Conservation (phyloP, 371 early-diverging fungal species). For the Mycotypha africana region DNA sequence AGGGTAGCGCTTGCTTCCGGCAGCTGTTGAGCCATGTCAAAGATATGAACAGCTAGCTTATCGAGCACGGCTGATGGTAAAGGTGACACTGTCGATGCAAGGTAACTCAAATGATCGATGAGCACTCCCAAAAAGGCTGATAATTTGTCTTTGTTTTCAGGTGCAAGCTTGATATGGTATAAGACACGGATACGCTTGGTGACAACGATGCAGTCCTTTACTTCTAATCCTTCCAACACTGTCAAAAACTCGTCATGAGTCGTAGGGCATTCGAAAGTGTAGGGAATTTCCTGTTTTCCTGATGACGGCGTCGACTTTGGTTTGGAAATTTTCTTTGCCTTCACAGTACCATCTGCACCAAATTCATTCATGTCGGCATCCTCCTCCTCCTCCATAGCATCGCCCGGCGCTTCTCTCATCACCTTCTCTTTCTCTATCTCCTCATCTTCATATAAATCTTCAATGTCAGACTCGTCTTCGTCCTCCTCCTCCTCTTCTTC, state of each 20-base stretch:
- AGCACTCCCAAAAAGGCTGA: conserved; percentile 53
- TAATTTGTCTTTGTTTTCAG: conserved; percentile 73
- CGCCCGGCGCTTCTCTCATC: too few species aligned
- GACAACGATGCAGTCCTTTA: conserved; percentile 64
- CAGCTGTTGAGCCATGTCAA: conserved; percentile 50
- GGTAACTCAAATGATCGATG: conserved; percentile 63
- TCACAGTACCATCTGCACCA: conserved; percentile 26
- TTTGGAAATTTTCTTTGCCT: conserved; percentile 24
- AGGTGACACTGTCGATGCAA: conserved; percentile 45
- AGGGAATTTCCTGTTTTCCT: conserved; percentile 66
- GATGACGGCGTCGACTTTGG: conserved; percentile 2
- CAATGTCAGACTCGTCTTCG: conserved; percentile 35
- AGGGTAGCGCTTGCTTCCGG: conserved; percentile 38
- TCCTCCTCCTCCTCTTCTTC: conserved; percentile 31
- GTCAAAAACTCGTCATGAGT: conserved; percentile 60
- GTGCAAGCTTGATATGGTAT: conserved; percentile 73
- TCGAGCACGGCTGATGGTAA: conserved; percentile 45
- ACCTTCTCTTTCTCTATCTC: conserved; percentile 17
- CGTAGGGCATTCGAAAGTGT: conserved; percentile 76
- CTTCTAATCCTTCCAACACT: conserved; percentile 38
- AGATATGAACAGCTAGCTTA: conserved; percentile 45
- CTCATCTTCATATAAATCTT: conserved; percentile 44
- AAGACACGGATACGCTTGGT: conserved; percentile 77
- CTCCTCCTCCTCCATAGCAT: conserved; percentile 36
- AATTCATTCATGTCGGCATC: conserved; percentile 52